Percentiles rank a stretch among this genome's conserved stretches.
Conservation (phyloP, 345 rosid genomes). For the Lepidium didymum region DNA sequence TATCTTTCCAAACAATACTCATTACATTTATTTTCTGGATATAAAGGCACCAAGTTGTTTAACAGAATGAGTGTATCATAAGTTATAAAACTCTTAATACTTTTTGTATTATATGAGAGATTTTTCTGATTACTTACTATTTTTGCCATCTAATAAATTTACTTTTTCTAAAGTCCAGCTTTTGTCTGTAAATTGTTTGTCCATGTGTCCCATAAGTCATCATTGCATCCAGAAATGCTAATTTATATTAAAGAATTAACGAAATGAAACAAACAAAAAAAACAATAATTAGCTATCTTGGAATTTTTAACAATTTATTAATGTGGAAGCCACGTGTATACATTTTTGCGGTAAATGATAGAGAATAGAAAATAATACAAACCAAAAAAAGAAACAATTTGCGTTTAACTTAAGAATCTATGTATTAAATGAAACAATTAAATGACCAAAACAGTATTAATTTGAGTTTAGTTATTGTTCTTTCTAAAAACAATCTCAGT, state of each 20-base stretch:
- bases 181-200: too few relatives aligned
- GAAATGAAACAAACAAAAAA: neutral
- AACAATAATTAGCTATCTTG: neutral
- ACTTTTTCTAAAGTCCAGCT: too few relatives aligned
- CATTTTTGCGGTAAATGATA: neutral
- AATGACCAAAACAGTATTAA: neutral
- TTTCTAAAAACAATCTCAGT: constrained; percentile 77
- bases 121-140: too few relatives aligned
- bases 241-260: neutral
- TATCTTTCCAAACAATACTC: neutral
- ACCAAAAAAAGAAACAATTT: neutral
- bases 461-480: constrained; percentile 12
- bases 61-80: neutral
- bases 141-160: too few relatives aligned
- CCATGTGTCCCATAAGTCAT: too few relatives aligned
- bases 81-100: neutral
- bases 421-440: neutral
- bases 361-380: neutral
- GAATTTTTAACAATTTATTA: neutral
- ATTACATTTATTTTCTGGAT: neutral
- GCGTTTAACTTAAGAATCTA: neutral
- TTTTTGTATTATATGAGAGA: neutral
- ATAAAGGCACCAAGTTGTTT: neutral
- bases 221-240: too few relatives aligned
- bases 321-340: neutral